Evolutionary conservation across 2,329 filamentous ascomycete species (phyloP).

Genomic region (Aspergillus caelatus): DNA sequence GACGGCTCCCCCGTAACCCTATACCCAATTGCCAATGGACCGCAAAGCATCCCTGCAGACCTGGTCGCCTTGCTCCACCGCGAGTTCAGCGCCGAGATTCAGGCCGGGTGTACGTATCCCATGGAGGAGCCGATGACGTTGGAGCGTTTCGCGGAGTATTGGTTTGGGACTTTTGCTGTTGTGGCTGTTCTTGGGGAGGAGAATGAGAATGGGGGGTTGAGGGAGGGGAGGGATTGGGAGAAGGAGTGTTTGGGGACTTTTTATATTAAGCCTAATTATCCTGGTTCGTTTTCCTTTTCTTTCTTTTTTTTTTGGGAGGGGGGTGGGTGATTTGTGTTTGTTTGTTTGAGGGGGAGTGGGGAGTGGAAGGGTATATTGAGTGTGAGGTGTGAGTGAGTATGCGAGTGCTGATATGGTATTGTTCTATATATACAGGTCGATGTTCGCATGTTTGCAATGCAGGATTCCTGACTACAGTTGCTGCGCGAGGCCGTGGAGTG

Average conservation of each 20-base stretch:
- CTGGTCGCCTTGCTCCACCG: conserved; percentile 33
- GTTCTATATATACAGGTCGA: conserved; percentile 27
- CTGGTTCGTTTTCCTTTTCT: conserved; percentile 28
- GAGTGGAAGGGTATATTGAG: too few relatives aligned
- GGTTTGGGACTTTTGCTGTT: conserved; percentile 44
- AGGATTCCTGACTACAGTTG: conserved; percentile 39
- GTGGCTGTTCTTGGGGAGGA: conserved; percentile 28
- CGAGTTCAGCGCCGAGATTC: conserved; percentile 40
- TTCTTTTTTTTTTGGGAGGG: not conserved
- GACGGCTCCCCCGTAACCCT: conserved; percentile 27
- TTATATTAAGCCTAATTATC: conserved; percentile 47
- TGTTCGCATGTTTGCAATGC: conserved; percentile 45
- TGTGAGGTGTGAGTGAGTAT: too few relatives aligned
- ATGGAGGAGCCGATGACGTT: conserved; percentile 38
- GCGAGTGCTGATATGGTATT: too few relatives aligned
- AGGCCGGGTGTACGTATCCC: conserved; percentile 41
- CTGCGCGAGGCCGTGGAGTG: conserved; percentile 37
- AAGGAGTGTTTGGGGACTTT: conserved; percentile 42
- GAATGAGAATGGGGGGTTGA: too few relatives aligned
- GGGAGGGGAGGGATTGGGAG: conserved; percentile 37
- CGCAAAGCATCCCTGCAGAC: conserved; percentile 23
- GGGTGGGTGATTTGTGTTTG: too few relatives aligned
- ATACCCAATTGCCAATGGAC: conserved; percentile 31
- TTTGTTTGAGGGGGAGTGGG: too few relatives aligned
- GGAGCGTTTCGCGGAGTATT: conserved; percentile 38